Conservation (phyloP, 305 asterid species). For the Fraxinus sp. region DNA sequence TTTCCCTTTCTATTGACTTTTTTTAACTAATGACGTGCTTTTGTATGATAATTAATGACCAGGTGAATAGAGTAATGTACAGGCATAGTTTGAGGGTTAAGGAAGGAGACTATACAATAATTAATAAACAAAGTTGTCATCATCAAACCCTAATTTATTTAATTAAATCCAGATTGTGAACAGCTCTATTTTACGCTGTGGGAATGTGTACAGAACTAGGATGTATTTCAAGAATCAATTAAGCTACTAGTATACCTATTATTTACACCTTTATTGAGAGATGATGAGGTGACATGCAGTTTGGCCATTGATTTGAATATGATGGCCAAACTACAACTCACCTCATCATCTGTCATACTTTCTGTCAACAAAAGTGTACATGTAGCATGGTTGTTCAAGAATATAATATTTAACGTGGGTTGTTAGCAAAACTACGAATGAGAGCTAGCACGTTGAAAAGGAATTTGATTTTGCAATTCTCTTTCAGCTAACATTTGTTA, state of each 20-base stretch:
- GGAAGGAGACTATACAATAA: conserved; percentile 26
- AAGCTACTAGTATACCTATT: no score
- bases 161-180: conserved; percentile 9
- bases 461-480: background rate
- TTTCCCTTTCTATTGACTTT: conserved; percentile 35
- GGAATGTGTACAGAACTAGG: background rate
- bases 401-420: background rate
- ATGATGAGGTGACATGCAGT: no score
- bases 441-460: background rate
- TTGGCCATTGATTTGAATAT: no score
- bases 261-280: no score
- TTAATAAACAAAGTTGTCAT: conserved; percentile 15
- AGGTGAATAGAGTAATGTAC: conserved; percentile 22
- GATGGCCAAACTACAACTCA: no score
- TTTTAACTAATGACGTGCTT: conserved; percentile 25
- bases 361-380: no score
- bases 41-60: conserved; percentile 20
- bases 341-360: no score
- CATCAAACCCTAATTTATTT: conserved; percentile 21
- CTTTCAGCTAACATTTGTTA: background rate
- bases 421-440: background rate
- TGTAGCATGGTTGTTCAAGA: no score
- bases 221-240: conserved; percentile 5
- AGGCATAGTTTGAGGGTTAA: conserved; percentile 42
- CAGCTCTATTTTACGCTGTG: background rate